Evolutionary conservation across 495 filamentous ascomycete species (phyloP), one percentile per base, ranked within the genome.

Genomic region (Neurospora sp.): DNA sequence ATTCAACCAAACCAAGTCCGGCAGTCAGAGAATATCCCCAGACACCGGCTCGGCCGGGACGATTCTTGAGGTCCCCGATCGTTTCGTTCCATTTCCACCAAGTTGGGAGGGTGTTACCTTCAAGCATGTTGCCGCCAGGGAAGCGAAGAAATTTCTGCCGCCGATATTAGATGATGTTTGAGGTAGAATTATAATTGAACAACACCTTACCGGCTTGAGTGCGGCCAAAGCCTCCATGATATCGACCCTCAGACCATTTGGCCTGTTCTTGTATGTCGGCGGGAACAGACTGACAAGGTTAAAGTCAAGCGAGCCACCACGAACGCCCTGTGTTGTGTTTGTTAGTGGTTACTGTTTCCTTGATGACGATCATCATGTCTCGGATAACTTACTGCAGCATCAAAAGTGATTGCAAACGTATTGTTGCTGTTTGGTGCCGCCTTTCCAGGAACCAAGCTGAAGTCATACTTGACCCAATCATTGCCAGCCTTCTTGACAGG

Each of bases 61-160:
- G 84, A 66, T 91, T 80, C 39, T 86, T 88, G 3, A 92, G 81
- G 0, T 88, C 86, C 0, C 91, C 91, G 69, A 93, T 86, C 3
- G 89, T 91, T 72, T 88, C 82, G 76, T 91, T 90, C 91, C 91
- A 93, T 59, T 88, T 86, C 89, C 90, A 93, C 74, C 85, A 84
- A 59, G 81, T 83, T 20, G 78, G 79, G 42, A 86, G 81, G 31
- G 78, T 86, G 44, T 86, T 77, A 35, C 89, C 89, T 74, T 91
- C 89, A 73, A 91, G 79, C 77, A 90, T 91, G 76, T 92, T 92
- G 2, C 91, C 91, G 37, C 90, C 90, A 0, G 90, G 90, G 54
- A 91, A 87, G 7, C 91, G 84, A 42, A 92, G 81, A 75, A 91
- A 89, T 35, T 77, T 84, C 72, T 78, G 70, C 73, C 71, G 10